Evolutionary conservation across 306 rosid species (phyloP), one percentile per base, ranked within the genome.

Genomic region (Gastrolobium villosum): DNA sequence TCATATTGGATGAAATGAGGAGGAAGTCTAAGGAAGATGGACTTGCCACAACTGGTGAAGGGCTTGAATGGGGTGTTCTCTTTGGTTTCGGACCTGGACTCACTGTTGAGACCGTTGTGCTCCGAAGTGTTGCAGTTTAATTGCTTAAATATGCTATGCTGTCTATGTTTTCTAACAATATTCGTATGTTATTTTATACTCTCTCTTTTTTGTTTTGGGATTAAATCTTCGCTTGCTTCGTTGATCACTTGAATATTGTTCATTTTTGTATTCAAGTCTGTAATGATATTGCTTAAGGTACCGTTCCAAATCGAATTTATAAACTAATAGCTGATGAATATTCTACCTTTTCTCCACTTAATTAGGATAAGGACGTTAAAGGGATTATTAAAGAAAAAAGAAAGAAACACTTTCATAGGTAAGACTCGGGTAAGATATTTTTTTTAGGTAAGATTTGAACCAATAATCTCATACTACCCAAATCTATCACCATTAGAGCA

Each of bases 1-100:
- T 80, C 4, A 80, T 80, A 6, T 10, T 80, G 53, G 79, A 80
- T 26, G 69, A 80, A 44, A 73, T 80, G 75, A 44, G 79, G 37
- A 65, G 36, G 63, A 83, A 72, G 34, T 83, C 86, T 1, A 52
- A 30, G 4, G 68, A 72, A 48, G 55, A 72, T 1, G 75, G 72
- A 37, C 54, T 65, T 2, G 54, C 15, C 46, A 83, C 86, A 36
- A 82, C 86, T 0, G 86, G 86, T 0, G 86, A 82, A 65, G 86
- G 82, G 1, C 82, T 82, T 0, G 75, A 82, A 2, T 82, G 86
- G 86, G 86, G 86, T 30, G 86, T 82, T 14, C 20, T 79, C 0
- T 79, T 79, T 0, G 83, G 78, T 53, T 80, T 80, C 10, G 83
- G 83, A 7, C 83, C 83, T 1, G 83, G 83, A 2, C 83, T 80